phyloP scores from a whole-genome alignment of 129 eudicot genomes.

The Artemisia annua region DNA sequence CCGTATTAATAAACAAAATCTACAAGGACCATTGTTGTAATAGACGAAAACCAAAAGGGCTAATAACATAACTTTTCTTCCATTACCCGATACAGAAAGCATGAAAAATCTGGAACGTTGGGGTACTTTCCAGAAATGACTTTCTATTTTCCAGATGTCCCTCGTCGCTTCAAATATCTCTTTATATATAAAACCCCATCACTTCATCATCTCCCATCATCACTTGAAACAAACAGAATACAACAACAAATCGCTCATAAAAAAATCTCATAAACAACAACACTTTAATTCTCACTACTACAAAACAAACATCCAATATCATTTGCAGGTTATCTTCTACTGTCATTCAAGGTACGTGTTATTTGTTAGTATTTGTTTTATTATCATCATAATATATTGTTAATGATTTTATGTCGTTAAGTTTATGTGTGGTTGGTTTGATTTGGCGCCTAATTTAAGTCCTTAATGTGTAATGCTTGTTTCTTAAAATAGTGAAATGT shows the following conservation, averaged over 20 bases:
- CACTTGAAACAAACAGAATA: too few relatives aligned
- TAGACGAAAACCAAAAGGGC: not conserved
- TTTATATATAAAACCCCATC: too few relatives aligned
- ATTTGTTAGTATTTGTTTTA: too few relatives aligned
- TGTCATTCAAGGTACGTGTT: not conserved
- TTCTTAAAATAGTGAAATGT: too few relatives aligned
- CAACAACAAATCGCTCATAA: not conserved
- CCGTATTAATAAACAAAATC: too few relatives aligned
- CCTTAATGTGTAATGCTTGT: too few relatives aligned
- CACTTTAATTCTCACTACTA: not conserved
- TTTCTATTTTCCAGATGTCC: not conserved
- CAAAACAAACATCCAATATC: not conserved
- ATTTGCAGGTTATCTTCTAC: not conserved
- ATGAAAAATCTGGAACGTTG: constrained; percentile 3
- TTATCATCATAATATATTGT: too few relatives aligned
- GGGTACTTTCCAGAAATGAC: constrained; percentile 25
- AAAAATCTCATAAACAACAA: not conserved
- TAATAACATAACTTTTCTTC: not conserved
- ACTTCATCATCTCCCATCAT: too few relatives aligned
- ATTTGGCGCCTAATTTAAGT: too few relatives aligned
- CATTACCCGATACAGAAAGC: not conserved
- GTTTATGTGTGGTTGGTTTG: too few relatives aligned
- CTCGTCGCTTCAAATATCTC: too few relatives aligned
- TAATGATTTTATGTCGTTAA: too few relatives aligned
- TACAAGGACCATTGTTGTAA: constrained; percentile 9